A percentile compares a stretch with the other conserved stretches of the same genome.
phyloP scores from a whole-genome alignment of 352 stramenopile species.

The Pythium volutum region DNA sequence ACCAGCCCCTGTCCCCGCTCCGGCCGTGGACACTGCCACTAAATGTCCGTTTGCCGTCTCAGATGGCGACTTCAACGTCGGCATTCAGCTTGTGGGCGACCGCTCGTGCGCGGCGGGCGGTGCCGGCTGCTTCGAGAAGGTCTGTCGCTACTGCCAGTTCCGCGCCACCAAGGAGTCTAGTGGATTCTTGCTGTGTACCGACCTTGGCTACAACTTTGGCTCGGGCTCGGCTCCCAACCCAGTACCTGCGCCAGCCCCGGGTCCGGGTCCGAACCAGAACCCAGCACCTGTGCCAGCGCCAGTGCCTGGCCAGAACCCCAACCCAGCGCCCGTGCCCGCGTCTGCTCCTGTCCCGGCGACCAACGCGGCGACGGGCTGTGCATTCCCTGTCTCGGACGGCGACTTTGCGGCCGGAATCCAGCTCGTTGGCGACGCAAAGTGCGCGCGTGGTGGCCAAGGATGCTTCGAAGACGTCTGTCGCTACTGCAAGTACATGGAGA shows the following conservation, averaged over 20 bases:
- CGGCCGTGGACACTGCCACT: neutral
- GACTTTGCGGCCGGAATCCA: slow-evolving; percentile 11
- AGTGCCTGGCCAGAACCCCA: neutral
- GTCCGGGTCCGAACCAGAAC: neutral
- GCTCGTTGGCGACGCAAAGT: slow-evolving; percentile 7
- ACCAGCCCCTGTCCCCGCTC: neutral
- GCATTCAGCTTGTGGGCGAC: slow-evolving; percentile 27
- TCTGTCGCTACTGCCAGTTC: slow-evolving; percentile 17
- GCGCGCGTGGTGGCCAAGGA: slow-evolving; percentile 11
- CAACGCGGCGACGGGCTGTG: neutral
- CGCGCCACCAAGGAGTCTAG: neutral
- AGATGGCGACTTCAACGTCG: slow-evolving; percentile 14
- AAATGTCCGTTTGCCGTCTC: slow-evolving; percentile 12
- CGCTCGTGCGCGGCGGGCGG: slow-evolving; percentile 15
- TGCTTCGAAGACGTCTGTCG: slow-evolving; percentile 19
- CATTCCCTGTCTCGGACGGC: slow-evolving; percentile 3
- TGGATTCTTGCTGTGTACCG: neutral
- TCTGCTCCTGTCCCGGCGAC: neutral
- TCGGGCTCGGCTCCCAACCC: neutral
- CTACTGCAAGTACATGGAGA: slow-evolving; percentile 20
- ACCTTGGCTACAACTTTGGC: slow-evolving; percentile 2
- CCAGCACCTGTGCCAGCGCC: neutral
- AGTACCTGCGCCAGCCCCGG: neutral
- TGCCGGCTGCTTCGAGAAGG: slow-evolving; percentile 19
- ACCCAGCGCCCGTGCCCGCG: neutral